Conservation (phyloP, 768 basidiomycete species). For the Leccinum obscurum region DNA sequence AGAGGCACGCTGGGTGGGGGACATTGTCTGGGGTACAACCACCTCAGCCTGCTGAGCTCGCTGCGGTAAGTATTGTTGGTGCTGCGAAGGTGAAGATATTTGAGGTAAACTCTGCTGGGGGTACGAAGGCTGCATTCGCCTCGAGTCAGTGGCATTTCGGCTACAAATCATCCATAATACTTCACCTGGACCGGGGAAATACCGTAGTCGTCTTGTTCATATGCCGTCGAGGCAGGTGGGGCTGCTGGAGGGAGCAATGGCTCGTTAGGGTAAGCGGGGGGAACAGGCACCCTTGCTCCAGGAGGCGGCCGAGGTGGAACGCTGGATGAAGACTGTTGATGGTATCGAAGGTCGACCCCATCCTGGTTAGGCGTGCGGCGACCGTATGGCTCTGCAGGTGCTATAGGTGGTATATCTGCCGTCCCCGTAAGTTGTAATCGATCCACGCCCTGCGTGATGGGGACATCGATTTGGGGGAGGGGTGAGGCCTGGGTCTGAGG, state of each 20-base stretch:
- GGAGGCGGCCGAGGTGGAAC: constrained; percentile 37
- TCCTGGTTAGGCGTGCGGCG: constrained; percentile 32
- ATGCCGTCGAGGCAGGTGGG: constrained; percentile 18
- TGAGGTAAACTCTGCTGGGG: constrained; percentile 25
- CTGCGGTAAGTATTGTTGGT: constrained; percentile 27
- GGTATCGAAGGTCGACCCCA: constrained; percentile 44
- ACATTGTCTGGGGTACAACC: constrained; percentile 32
- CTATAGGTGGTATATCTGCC: constrained; percentile 37
- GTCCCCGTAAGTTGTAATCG: constrained; percentile 45
- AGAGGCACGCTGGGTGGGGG: constrained; percentile 42
- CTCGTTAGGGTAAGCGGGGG: constrained; percentile 36
- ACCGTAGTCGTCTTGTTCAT: constrained; percentile 32
- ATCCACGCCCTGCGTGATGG: constrained; percentile 41
- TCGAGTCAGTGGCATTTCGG: constrained; percentile 5
- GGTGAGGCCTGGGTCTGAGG: constrained; percentile 33
- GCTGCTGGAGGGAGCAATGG: constrained; percentile 28
- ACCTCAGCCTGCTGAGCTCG: constrained; percentile 34
- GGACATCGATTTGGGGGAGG: constrained; percentile 34
- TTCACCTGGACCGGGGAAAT: constrained; percentile 26
- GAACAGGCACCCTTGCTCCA: constrained; percentile 40
- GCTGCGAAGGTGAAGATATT: constrained; percentile 18
- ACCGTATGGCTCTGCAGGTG: constrained; percentile 23
- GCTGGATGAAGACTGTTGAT: constrained; percentile 35
- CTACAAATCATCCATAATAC: background rate
- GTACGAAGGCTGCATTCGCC: constrained; percentile 21